phyloP scores from a whole-genome alignment of 352 stramenopile genomes.

The Pythium utonaiense region DNA sequence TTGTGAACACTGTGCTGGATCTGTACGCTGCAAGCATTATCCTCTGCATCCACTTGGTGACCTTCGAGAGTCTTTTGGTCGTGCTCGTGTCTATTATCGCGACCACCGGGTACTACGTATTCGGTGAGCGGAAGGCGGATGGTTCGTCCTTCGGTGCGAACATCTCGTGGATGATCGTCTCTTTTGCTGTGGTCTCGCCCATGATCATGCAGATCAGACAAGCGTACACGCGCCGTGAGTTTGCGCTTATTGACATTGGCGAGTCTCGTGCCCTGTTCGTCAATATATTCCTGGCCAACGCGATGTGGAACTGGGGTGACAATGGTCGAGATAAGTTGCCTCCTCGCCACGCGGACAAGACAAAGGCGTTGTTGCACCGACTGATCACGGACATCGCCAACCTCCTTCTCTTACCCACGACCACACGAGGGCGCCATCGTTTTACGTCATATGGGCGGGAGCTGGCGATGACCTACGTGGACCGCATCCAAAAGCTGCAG shows the following conservation, averaged over 20 bases:
- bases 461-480: constrained; percentile 37
- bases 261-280: constrained; percentile 65
- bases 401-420: constrained; percentile 61
- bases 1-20: constrained; percentile 62
- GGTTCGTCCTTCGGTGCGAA: constrained; percentile 66
- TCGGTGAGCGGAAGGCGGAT: constrained; percentile 28
- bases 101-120: constrained; percentile 68
- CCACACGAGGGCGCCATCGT: constrained; percentile 66
- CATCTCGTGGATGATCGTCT: constrained; percentile 55
- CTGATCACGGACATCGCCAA: constrained; percentile 44
- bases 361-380: constrained; percentile 49
- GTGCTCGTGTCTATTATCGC: constrained; percentile 53
- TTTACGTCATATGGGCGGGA: constrained; percentile 51
- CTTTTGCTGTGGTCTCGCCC: constrained; percentile 74
- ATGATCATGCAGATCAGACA: constrained; percentile 89
- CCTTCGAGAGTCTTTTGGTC: constrained; percentile 75
- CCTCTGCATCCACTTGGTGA: constrained; percentile 67
- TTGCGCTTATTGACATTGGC: constrained; percentile 62
- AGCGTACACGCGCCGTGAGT: constrained; percentile 68
- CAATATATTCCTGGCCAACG: constrained; percentile 74
- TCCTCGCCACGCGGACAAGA: constrained; percentile 40
- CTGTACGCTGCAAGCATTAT: constrained; percentile 77
- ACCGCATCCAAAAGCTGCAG: constrained; percentile 29
- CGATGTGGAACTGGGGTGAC: constrained; percentile 80
- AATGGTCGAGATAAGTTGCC: constrained; percentile 59